These are phyloP conservation scores for Naganishia onofrii DNA, from an alignment of 768 basidiomycete species.

Conservation along the genomic window DNA sequence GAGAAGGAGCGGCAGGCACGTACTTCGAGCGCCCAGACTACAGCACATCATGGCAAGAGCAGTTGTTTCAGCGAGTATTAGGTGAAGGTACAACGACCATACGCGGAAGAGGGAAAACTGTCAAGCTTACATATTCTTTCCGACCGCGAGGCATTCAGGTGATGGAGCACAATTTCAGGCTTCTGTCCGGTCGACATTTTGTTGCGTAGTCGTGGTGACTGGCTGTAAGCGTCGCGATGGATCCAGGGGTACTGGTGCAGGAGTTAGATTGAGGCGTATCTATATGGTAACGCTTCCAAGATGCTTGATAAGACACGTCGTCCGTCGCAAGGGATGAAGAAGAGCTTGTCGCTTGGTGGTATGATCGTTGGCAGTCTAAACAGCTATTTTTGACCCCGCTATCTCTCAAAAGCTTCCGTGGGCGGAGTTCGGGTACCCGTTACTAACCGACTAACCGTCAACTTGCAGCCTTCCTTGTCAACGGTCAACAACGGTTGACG, in stretches of 20 bases:
- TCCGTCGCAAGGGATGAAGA: no score
- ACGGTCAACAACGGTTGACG: no score
- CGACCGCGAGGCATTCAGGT: conserved; percentile 45
- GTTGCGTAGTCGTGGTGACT: background rate
- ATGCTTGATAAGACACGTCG: no score
- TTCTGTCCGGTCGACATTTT: conserved; percentile 26
- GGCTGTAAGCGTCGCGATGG: background rate
- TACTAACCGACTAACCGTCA: conserved; percentile 1
- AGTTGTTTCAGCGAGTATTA: no score
- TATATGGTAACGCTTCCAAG: no score
- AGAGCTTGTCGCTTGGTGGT: no score
- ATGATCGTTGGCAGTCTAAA: no score
- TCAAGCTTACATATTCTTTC: conserved; percentile 46
- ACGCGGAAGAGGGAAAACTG: background rate
- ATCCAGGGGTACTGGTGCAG: background rate
- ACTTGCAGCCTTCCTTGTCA: background rate
- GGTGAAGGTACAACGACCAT: background rate
- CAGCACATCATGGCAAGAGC: no score
- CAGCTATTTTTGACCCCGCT: background rate
- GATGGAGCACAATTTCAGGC: conserved; percentile 44
- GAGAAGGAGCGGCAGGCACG: background rate
- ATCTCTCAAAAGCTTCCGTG: background rate
- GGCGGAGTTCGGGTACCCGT: background rate
- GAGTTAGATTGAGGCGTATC: background rate
- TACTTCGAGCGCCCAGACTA: conserved; percentile 46